Conservation (phyloP, 2,329 filamentous ascomycete genomes). For the Septoria petroselini region DNA sequence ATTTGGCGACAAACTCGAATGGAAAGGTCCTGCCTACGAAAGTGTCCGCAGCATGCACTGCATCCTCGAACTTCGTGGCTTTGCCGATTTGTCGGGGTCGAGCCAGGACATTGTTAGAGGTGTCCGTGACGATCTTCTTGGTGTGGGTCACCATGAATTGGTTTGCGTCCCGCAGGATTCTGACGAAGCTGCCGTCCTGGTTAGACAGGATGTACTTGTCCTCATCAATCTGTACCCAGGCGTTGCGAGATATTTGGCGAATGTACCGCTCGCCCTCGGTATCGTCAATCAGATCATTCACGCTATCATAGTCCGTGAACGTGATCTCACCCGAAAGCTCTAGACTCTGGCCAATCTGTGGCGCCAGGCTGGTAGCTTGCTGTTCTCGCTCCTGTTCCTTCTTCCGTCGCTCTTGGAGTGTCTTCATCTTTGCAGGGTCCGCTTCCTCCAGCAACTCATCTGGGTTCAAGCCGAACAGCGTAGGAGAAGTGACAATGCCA, state of each 20-base stretch:
- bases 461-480: constrained; percentile 88
- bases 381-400: constrained; percentile 44
- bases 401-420: constrained; percentile 49
- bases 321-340: constrained; percentile 54
- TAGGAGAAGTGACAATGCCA: constrained; percentile 86
- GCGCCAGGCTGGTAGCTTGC: constrained; percentile 14
- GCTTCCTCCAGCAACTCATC: constrained; percentile 69
- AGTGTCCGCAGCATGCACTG: constrained; percentile 80
- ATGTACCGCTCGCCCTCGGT: constrained; percentile 76
- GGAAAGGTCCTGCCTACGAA: constrained; percentile 36
- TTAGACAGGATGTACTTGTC: constrained; percentile 69
- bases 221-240: constrained; percentile 78
- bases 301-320: constrained; percentile 86
- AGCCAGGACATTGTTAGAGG: constrained; percentile 57
- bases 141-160: constrained; percentile 44
- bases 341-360: not conserved
- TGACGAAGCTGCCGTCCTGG: constrained; percentile 58
- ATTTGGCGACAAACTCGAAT: constrained; percentile 62
- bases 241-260: constrained; percentile 66
- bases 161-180: constrained; percentile 46
- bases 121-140: constrained; percentile 38
- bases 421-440: constrained; percentile 60
- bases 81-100: constrained; percentile 66
- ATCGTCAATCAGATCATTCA: constrained; percentile 87
- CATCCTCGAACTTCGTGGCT: constrained; percentile 65